Base-by-base conservation (phyloP, 441 rosid genomes). In the Gossypium lobatum region DNA sequence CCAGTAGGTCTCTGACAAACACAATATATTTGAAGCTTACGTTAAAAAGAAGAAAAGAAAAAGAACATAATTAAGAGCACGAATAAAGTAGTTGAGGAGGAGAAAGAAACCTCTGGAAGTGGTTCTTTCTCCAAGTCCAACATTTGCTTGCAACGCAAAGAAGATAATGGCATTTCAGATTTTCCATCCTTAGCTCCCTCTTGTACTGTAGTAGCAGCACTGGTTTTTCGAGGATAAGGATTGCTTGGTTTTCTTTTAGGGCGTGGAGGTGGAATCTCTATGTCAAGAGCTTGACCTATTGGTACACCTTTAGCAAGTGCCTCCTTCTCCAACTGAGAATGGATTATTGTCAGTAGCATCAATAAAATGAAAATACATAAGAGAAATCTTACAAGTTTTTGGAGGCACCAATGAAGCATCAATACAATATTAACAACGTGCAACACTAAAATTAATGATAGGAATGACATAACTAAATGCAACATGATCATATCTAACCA, bases 231-330 rank as follows among this genome's bases (percentile, higher is more conserved):
- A 75, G 98, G 97, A 84, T 91, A 95, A 80, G 98, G 98, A 85
- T 91, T 89, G 79, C 82, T 85, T 37, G 98, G 98, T 86, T 95
- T 95, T 80, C 92, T 82, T 81, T 95, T 95, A 52, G 97, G 98
- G 63, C 98, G 97, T 74, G 98, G 98, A 87, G 98, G 97, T 45
- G 98, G 98, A 75, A 95, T 92, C 54, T 91, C 88, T 74, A 95
- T 92, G 81, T 95, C 92, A 69, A 89, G 81, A 79, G 96, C 83
- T 82, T 91, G 88, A 74, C 91, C 88, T 64, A 88, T 77, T 3
- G 96, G 91, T 82, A 91, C 80, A 28, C 98, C 98, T 86, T 92
- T 95, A 64, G 88, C 85, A 76, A 84, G 80, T 73, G 98, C 97
- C 78, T 95, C 98, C 88, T 91, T 95, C 85, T 95, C 97, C 91